phyloP scores from a whole-genome alignment of 208 protist genomes.

The Tritrichomonas foetus region DNA sequence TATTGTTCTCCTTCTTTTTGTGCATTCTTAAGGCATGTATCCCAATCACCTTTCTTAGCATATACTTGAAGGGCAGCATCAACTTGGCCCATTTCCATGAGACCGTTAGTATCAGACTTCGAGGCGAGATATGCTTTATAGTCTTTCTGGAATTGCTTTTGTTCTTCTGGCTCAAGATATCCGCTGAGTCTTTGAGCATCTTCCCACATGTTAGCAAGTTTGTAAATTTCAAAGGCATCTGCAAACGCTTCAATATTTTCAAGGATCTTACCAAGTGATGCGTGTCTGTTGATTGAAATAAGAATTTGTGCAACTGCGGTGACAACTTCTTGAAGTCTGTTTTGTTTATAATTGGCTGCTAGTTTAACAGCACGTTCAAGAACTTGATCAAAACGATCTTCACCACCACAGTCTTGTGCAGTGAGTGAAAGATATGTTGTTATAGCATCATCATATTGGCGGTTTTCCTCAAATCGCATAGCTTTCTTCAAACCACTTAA shows the following conservation, averaged over 20 bases:
- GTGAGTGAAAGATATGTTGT: background rate
- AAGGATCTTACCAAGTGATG: background rate
- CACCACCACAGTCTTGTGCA: background rate
- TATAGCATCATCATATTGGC: background rate
- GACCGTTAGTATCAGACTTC: background rate
- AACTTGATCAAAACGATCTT: background rate
- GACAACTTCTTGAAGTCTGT: background rate
- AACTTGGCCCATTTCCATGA: background rate
- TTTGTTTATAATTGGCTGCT: background rate
- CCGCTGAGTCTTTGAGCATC: background rate
- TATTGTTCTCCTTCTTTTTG: background rate
- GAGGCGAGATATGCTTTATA: background rate
- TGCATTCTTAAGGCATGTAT: background rate
- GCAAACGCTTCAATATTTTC: background rate
- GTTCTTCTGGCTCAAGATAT: background rate
- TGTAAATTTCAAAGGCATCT: background rate
- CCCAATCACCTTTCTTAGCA: background rate
- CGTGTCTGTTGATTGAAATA: background rate
- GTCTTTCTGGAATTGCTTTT: background rate
- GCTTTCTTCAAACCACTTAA: background rate
- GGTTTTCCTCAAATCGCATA: background rate
- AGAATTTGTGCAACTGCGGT: background rate
- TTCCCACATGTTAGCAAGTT: background rate
- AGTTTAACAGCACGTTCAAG: background rate
- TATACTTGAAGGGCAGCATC: background rate